Conservation (phyloP, 2,329 filamentous ascomycete species). For the Amauroascus verrucosus region DNA sequence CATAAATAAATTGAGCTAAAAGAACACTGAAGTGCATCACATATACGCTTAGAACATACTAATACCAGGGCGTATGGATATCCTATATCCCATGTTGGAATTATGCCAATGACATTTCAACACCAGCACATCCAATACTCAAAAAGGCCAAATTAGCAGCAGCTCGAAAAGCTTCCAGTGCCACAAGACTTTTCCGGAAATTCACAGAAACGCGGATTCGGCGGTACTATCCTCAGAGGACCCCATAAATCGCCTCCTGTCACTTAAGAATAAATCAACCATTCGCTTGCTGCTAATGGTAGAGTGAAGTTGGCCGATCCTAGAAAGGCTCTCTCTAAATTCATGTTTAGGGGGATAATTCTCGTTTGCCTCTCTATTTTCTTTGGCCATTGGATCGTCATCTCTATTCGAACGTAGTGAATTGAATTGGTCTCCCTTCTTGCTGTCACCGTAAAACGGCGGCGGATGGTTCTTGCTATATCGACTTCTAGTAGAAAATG, state of each 20-base stretch:
- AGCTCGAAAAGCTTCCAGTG: not conserved
- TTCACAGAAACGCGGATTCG: slow-evolving; percentile 18
- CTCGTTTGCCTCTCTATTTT: slow-evolving; percentile 12
- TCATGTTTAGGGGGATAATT: not conserved
- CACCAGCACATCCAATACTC: too few relatives aligned
- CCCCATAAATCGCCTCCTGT: slow-evolving; percentile 15
- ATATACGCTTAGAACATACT: not conserved
- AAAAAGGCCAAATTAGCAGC: too few relatives aligned
- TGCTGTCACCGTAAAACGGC: slow-evolving; percentile 6
- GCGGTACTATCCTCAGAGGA: slow-evolving; percentile 12
- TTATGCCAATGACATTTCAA: not conserved
- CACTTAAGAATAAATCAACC: slow-evolving; percentile 19
- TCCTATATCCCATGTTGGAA: not conserved
- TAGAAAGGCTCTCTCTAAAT: slow-evolving; percentile 4
- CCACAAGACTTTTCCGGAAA: not conserved
- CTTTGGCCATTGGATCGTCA: slow-evolving; percentile 12
- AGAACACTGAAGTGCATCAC: not conserved
- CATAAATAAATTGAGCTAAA: too few relatives aligned
- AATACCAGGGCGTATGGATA: not conserved
- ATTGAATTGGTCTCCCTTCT: slow-evolving; percentile 5
- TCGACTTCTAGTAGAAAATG: slow-evolving; percentile 4
- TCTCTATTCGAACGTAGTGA: slow-evolving; percentile 12
- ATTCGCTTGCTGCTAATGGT: slow-evolving; percentile 19
- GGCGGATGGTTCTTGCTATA: slow-evolving; percentile 4
- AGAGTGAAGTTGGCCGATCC: slow-evolving; percentile 15